Conservation (phyloP, 2,329 filamentous ascomycete species). For the Fusarium tjaetaba region DNA sequence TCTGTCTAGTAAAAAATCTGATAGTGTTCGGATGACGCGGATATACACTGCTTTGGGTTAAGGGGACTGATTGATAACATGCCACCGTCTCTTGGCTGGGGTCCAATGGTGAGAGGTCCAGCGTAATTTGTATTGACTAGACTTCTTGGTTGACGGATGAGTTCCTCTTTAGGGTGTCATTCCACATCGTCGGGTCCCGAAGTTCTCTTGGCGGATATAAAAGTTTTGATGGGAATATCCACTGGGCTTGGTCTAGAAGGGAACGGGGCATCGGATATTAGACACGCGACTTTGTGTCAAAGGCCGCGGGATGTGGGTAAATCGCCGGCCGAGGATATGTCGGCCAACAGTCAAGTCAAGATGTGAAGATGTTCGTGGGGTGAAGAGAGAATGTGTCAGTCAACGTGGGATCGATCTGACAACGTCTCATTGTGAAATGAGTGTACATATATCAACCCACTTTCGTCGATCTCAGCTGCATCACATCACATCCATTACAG, state of each 20-base stretch:
- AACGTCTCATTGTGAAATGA: not conserved
- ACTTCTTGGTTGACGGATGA: not conserved
- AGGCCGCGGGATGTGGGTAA: not conserved
- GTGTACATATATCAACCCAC: not conserved
- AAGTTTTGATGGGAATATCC: not conserved
- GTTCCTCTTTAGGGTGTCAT: not conserved
- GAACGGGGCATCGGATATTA: not conserved
- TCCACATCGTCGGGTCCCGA: constrained; percentile 13
- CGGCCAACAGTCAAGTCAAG: not conserved
- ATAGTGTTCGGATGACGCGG: constrained; percentile 18
- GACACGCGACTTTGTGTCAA: not conserved
- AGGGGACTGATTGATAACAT: constrained; percentile 30
- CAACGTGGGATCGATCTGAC: not conserved
- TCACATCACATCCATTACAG: not conserved
- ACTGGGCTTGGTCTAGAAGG: constrained; percentile 11
- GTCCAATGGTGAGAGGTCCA: not conserved
- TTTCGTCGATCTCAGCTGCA: not conserved
- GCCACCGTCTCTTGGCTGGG: not conserved
- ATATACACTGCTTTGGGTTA: constrained; percentile 2
- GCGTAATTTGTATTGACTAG: not conserved
- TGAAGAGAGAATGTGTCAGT: not conserved
- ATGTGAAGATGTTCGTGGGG: not conserved
- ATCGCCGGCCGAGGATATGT: not conserved
- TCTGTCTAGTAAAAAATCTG: not conserved
- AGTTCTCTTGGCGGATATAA: constrained; percentile 3